Conservation (phyloP, 495 filamentous ascomycete species). For the Neurospora sp. region DNA sequence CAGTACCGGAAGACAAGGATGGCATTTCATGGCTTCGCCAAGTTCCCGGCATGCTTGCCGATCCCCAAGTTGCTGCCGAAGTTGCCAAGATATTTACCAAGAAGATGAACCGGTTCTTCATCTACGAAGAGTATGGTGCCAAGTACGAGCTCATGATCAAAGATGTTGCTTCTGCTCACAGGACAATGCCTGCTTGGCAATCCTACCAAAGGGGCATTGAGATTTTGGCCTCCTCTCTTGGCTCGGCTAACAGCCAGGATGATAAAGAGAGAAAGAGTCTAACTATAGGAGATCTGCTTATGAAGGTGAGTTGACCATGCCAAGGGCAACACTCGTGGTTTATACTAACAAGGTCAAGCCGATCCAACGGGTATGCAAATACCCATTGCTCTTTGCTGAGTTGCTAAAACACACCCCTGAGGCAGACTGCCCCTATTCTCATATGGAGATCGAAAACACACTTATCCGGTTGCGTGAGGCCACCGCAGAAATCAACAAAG, state of each 20-base stretch:
- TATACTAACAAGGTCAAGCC: conserved; percentile 47
- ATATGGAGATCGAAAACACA: conserved; percentile 67
- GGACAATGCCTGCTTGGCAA: conserved; percentile 64
- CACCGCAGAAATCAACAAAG: conserved; percentile 66
- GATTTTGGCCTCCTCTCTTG: conserved; percentile 64
- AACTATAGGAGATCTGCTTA: conserved; percentile 74
- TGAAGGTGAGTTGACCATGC: conserved; percentile 53
- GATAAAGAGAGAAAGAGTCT: conserved; percentile 62
- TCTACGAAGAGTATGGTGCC: conserved; percentile 79
- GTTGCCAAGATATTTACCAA: conserved; percentile 70
- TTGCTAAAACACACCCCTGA: conserved; percentile 72
- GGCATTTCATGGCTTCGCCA: conserved; percentile 33
- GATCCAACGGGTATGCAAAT: conserved; percentile 87
- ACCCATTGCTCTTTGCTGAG: conserved; percentile 78
- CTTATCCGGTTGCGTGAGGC: conserved; percentile 61
- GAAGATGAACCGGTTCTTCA: conserved; percentile 70
- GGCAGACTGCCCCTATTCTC: conserved; percentile 69
- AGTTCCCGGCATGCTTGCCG: conserved; percentile 47
- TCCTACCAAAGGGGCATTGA: conserved; percentile 82
- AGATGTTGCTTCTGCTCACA: conserved; percentile 59
- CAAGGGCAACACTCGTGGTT: neutral
- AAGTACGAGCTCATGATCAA: conserved; percentile 77
- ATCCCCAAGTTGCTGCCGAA: conserved; percentile 59
- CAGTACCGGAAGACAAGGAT: conserved; percentile 41
- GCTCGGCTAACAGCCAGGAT: conserved; percentile 54